phyloP scores from a whole-genome alignment of 1,139 yeast genomes.

The Geotrichum europaeum region DNA sequence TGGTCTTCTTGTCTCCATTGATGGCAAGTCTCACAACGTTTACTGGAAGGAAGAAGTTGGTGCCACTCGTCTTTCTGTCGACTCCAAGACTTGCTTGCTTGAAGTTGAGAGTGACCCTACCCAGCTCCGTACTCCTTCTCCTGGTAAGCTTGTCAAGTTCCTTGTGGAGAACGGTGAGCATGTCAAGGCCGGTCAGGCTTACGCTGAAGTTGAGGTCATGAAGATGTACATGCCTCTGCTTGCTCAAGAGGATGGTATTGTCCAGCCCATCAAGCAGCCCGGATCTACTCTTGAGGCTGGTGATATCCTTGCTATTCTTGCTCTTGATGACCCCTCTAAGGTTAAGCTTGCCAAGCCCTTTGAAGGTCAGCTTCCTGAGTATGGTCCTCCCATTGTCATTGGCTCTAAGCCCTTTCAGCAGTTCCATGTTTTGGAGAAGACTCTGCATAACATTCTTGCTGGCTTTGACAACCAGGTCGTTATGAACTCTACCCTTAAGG shows the following conservation, averaged over 20 bases:
- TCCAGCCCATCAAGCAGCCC: conserved; percentile 94
- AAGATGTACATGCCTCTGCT: conserved; percentile 64
- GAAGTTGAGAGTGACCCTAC: conserved; percentile 98
- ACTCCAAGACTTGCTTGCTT: conserved; percentile 85
- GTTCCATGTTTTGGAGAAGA: conserved; percentile 52
- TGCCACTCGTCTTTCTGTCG: conserved; percentile 93
- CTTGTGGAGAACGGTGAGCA: conserved; percentile 95
- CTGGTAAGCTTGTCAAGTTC: conserved; percentile 93
- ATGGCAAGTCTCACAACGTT: conserved; percentile 89
- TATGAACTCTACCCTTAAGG: conserved; percentile 74
- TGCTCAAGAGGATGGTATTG: conserved; percentile 84
- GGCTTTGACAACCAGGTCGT: conserved; percentile 96
- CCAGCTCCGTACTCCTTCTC: conserved; percentile 96
- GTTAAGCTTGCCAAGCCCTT: conserved; percentile 95
- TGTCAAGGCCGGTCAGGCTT: conserved; percentile 84
- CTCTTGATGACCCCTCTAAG: conserved; percentile 93
- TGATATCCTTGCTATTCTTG: conserved; percentile 88
- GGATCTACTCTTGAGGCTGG: conserved; percentile 96
- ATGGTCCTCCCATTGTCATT: conserved; percentile 73
- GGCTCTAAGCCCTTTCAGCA: conserved; percentile 83
- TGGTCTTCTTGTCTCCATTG: conserved; percentile 79
- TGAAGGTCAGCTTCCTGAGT: conserved; percentile 87
- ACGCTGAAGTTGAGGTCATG: conserved; percentile 98
- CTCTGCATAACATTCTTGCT: conserved; percentile 68
- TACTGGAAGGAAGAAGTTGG: conserved; percentile 98